Evolutionary conservation across 2,329 filamentous ascomycete species (phyloP), one percentile per base, ranked within the genome.

Genomic region (Claviceps citrina): DNA sequence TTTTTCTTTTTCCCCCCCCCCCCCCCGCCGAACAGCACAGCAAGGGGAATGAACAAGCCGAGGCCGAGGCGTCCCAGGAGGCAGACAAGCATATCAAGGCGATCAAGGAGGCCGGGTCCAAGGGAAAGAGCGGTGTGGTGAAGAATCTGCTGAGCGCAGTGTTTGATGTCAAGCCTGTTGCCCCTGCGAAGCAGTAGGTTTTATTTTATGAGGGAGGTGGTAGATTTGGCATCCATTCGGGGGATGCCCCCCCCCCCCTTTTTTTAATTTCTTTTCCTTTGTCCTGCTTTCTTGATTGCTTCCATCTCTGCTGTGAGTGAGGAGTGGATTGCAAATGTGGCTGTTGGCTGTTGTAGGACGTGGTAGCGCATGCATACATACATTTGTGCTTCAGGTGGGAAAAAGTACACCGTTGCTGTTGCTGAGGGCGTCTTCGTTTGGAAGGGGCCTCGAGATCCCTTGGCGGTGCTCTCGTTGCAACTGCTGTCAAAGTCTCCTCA

Each of bases 91-190:
- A 93, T 64, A 78, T 96, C 52, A 72, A 78, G 61, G 78, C 83
- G 60, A 96, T 96, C 59, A 73, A 83, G 59, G 71, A 70, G 41
- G 77, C 84, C 26, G 89, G 87, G 46, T 74, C 81, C 61, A 82
- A 86, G 69, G 76, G 76, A 48, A 83, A 86, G 56, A 71, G 73
- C 48, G 73, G 81, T 58, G 87, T 98, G 15, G 71, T 95, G 39
- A 75, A 84, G 49, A 81, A 93, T 56, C 67, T 98, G 49, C 72
- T 96, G 49, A 72, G 75, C 48, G 84, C 84, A n/a, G 84, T 95
- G 28, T 80, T 84, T 49, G 78, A 89, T 47, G 81, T 89, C 47
- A 78, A 85, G 61, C 82, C 87, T 12, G 71, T 82, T 47, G 49
- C 68, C 12, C 66, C 66, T 6, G 32, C 46, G 36, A 45, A 51